These are phyloP conservation scores for Saussurea involucrata DNA, from an alignment of 129 eudicot genomes.

Conservation along the genomic window DNA sequence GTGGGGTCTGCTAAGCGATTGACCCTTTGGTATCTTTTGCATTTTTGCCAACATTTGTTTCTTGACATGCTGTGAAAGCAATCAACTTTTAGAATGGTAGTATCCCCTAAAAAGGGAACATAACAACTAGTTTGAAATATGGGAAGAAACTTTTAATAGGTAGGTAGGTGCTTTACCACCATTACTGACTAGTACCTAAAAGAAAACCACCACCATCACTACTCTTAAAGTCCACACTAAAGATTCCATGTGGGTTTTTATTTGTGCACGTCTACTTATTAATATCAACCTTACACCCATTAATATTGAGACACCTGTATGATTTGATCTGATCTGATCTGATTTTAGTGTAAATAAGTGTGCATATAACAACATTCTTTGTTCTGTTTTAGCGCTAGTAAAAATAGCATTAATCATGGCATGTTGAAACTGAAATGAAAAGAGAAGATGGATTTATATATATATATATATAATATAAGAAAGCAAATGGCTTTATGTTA, in stretches of 20 bases:
- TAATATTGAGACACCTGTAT: not conserved
- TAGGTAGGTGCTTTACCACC: slow-evolving; percentile 24
- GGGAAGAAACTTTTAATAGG: slow-evolving; percentile 18
- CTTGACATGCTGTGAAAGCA: not conserved
- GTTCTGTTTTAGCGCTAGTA: not conserved
- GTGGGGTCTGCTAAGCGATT: not conserved
- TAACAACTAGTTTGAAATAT: slow-evolving; percentile 31
- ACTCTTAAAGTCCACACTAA: not conserved
- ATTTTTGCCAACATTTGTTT: too few species aligned
- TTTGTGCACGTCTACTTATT: not conserved
- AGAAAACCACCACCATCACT: slow-evolving; percentile 19
- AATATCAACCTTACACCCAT: not conserved
- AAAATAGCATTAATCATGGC: not conserved
- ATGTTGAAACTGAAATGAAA: not conserved
- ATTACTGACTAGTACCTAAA: slow-evolving; percentile 10
- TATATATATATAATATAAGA: slow-evolving; percentile 2
- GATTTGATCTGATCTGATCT: not conserved
- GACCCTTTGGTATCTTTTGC: not conserved
- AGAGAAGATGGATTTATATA: not conserved
- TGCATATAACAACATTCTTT: not conserved
- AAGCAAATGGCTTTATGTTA: slow-evolving; percentile 14
- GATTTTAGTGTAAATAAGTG: not conserved
- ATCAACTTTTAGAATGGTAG: slow-evolving; percentile 14
- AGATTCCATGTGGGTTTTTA: not conserved
- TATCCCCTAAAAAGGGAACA: slow-evolving; percentile 27